These are phyloP conservation scores for Penicillium cosmopolitanum DNA, from an alignment of 495 filamentous ascomycete species.

Conservation along the genomic window DNA sequence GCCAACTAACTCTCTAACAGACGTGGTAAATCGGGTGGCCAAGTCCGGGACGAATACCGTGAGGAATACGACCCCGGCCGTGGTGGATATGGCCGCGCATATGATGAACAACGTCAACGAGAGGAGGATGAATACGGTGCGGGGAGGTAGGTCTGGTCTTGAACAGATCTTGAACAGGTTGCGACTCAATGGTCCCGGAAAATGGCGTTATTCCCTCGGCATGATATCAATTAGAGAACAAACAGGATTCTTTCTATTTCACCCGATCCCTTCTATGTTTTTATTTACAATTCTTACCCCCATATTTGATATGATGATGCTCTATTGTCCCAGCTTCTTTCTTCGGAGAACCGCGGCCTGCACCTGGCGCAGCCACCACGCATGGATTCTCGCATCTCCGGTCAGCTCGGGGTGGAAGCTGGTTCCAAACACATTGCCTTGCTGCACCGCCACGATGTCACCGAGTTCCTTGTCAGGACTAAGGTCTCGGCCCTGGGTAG, in stretches of 20 bases:
- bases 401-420: constrained; percentile 98
- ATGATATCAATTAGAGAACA: constrained; percentile 27
- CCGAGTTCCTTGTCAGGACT: constrained; percentile 56
- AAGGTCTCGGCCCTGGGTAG: constrained; percentile 41
- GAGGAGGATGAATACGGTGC: constrained; percentile 57
- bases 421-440: constrained; percentile 94
- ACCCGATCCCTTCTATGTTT: constrained; percentile 19
- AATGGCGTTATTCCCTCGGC: constrained; percentile 39
- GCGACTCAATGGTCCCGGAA: constrained; percentile 23
- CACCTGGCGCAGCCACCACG: constrained; percentile 90
- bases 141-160: constrained; percentile 43
- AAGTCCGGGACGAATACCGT: constrained; percentile 96
- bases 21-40: constrained; percentile 88
- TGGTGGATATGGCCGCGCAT: constrained; percentile 78
- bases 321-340: constrained; percentile 32
- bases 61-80: constrained; percentile 95
- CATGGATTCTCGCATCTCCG: constrained; percentile 83
- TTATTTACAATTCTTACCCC: constrained; percentile 30
- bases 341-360: constrained; percentile 38
- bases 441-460: constrained; percentile 87
- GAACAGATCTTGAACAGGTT: constrained; percentile 16
- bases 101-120: constrained; percentile 64
- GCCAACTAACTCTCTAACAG: constrained; percentile 36
- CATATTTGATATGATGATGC: constrained; percentile 15
- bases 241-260: constrained; percentile 28